A percentile compares a stretch with the other conserved stretches of the same genome.
phyloP scores from a whole-genome alignment of 176 grass and related monocot species.

The Ensete ventricosum region DNA sequence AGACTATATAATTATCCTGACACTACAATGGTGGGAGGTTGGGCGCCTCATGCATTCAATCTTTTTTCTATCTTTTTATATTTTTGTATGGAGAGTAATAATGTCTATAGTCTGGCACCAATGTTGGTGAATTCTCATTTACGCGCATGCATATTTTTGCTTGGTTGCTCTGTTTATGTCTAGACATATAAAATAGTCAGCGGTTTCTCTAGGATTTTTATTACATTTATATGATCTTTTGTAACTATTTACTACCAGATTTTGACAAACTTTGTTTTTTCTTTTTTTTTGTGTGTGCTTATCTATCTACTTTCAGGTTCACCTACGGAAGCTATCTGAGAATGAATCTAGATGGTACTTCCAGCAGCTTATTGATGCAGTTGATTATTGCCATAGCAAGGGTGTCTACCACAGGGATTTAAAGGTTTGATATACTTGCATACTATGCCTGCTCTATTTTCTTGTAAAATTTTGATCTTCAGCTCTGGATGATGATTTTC shows the following conservation, averaged over 20 bases:
- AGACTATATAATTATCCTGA: too few species aligned
- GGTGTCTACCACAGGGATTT: constrained; percentile 93
- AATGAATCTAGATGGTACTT: constrained; percentile 75
- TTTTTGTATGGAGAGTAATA: too few species aligned
- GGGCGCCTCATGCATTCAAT: too few species aligned
- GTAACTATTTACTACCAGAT: not conserved
- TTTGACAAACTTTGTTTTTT: not conserved
- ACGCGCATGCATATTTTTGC: not conserved
- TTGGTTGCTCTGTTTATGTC: not conserved
- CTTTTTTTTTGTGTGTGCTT: not conserved
- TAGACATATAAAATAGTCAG: not conserved
- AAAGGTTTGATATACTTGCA: constrained; percentile 41
- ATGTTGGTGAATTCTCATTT: too few species aligned
- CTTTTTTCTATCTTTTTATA: too few species aligned
- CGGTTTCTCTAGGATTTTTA: not conserved
- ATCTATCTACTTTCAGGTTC: constrained; percentile 35
- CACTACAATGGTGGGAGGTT: too few species aligned
- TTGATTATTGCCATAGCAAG: constrained; percentile 87
- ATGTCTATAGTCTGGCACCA: too few species aligned
- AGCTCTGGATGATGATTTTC: constrained; percentile 16
- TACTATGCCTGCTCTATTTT: not conserved
- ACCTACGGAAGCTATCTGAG: constrained; percentile 55
- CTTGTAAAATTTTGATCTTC: constrained; percentile 6
- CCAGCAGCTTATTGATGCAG: constrained; percentile 86
- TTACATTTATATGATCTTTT: not conserved